A percentile compares a stretch with the other conserved stretches of the same genome.
phyloP scores from a whole-genome alignment of 257 asterid genomes.

The Primulina tabacum region DNA sequence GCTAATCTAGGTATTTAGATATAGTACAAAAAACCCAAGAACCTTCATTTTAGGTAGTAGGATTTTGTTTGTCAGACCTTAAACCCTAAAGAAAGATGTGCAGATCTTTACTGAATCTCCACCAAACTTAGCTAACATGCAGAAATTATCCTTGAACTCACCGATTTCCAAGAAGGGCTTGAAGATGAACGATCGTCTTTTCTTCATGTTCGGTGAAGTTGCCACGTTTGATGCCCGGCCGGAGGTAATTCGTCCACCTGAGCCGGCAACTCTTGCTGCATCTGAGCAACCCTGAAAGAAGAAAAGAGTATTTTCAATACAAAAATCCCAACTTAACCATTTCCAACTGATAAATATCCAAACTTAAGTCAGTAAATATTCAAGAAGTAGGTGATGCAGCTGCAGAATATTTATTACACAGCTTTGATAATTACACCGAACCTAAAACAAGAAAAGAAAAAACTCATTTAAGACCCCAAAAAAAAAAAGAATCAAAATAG shows the following conservation, averaged over 20 bases:
- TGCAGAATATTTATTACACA: constrained; percentile 34
- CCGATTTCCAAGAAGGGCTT: constrained; percentile 79
- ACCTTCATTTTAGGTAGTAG: constrained; percentile 4
- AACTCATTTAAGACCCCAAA: background rate
- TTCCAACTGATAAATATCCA: background rate
- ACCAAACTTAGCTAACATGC: background rate
- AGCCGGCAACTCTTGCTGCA: constrained; percentile 80
- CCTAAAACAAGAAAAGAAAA: constrained; percentile 9
- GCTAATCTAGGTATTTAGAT: background rate
- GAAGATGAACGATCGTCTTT: constrained; percentile 70
- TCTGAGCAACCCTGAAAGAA: constrained; percentile 50
- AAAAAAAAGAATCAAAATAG: background rate
- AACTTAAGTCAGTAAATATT: constrained; percentile 25
- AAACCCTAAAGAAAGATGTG: background rate
- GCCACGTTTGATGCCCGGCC: constrained; percentile 77
- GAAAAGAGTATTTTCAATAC: background rate
- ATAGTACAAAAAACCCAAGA: background rate
- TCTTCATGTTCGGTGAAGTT: constrained; percentile 61
- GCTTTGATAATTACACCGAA: constrained; percentile 44
- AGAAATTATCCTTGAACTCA: constrained; percentile 5
- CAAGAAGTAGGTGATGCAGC: constrained; percentile 31
- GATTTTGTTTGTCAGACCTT: background rate
- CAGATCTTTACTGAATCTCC: constrained; percentile 7
- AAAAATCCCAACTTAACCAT: background rate
- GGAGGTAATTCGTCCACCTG: constrained; percentile 76